phyloP scores from a whole-genome alignment of 257 asterid genomes.

The Anisodus acutangulus region DNA sequence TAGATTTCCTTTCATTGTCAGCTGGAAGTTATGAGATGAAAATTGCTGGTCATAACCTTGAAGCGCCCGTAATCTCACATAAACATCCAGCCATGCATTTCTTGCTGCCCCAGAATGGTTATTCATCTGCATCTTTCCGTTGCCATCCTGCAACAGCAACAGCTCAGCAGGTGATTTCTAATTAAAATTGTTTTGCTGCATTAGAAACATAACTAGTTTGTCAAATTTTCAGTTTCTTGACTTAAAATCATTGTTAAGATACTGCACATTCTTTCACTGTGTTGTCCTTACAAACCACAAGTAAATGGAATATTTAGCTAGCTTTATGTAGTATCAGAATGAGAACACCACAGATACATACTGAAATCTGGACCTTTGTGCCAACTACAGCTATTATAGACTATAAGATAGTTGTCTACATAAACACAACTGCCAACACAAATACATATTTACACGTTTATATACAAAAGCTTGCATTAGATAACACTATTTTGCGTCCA shows the following conservation, averaged over 20 bases:
- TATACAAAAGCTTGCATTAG: not conserved
- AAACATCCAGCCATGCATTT: constrained; percentile 44
- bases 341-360: not conserved
- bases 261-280: not conserved
- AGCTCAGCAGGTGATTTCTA: constrained; percentile 58
- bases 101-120: constrained; percentile 49
- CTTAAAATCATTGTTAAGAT: not conserved
- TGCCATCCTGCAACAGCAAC: constrained; percentile 48
- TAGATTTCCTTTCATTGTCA: constrained; percentile 52
- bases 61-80: constrained; percentile 43
- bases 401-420: not conserved
- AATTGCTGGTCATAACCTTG: constrained; percentile 37
- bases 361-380: not conserved
- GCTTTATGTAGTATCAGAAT: not conserved
- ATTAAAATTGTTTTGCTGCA: constrained; percentile 10
- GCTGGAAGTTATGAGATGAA: constrained; percentile 41
- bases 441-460: not conserved
- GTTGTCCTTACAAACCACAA: not conserved
- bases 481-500: constrained; percentile 7
- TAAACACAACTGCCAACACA: not conserved
- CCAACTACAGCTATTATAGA: not conserved
- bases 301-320: not conserved
- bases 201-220: constrained; percentile 10
- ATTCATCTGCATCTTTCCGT: constrained; percentile 46
- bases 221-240: not conserved